Evolutionary conservation across 2,329 filamentous ascomycete genomes (phyloP).

Genomic region (Aureobasidium sp.): DNA sequence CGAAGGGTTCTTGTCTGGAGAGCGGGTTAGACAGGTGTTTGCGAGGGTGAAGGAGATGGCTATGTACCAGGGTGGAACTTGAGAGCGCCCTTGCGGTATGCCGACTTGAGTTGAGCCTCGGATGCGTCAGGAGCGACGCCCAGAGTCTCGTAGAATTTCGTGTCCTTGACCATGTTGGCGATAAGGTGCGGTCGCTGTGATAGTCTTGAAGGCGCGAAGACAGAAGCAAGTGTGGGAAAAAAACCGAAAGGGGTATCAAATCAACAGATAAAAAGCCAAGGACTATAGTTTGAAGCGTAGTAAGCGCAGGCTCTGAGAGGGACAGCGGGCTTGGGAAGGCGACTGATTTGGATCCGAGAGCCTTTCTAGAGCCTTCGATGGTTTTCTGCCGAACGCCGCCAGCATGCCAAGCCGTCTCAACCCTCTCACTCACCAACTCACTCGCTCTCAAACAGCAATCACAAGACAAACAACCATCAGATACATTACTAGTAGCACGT

Average conservation of each 20-base stretch:
- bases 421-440: not conserved
- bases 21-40: not conserved
- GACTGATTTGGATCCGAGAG: constrained; percentile 5
- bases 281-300: constrained; percentile 5
- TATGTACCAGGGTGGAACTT: constrained; percentile 75
- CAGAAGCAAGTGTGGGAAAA: not conserved
- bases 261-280: constrained; percentile 14
- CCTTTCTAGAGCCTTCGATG: constrained; percentile 13
- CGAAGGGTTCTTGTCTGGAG: constrained; percentile 88
- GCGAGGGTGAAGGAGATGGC: too few relatives aligned
- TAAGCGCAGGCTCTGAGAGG: constrained; percentile 13
- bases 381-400: constrained; percentile 7
- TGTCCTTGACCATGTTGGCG: constrained; percentile 67
- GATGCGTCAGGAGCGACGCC: constrained; percentile 73
- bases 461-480: not conserved
- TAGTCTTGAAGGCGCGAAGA: not conserved
- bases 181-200: not conserved
- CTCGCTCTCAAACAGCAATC: not conserved
- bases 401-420: not conserved
- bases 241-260: constrained; percentile 11
- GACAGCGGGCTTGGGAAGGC: constrained; percentile 6
- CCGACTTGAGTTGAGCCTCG: constrained; percentile 84
- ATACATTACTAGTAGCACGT: not conserved
- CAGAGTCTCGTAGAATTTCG: constrained; percentile 70
- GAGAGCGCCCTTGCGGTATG: constrained; percentile 74